Evolutionary conservation across 148 eudicot species (phyloP).

Genomic region (Agrostemma githago): DNA sequence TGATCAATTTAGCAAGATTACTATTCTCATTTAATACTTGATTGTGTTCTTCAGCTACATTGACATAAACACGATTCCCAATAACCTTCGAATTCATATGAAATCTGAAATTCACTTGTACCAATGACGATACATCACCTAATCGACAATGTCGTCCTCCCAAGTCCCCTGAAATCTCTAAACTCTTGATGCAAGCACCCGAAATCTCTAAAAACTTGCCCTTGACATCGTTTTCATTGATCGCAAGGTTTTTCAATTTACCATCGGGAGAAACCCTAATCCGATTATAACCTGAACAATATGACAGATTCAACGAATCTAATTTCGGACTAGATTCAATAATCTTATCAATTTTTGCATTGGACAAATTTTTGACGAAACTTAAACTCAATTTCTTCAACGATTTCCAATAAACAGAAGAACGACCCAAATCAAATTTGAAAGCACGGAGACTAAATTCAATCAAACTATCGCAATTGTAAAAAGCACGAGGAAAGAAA

Average conservation of each 20-base stretch:
- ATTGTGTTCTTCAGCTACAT: too few relatives aligned
- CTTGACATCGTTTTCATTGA: not conserved
- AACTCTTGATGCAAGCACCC: constrained; percentile 1
- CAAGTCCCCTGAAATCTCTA: constrained; percentile 16
- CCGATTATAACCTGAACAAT: not conserved
- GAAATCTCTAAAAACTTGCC: not conserved
- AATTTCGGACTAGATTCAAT: constrained; percentile 11
- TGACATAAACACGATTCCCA: not conserved
- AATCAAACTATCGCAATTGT: constrained; percentile 7
- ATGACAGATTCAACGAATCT: not conserved
- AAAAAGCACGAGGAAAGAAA: constrained; percentile 4
- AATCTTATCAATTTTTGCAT: constrained; percentile 8
- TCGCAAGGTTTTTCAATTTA: constrained; percentile 5
- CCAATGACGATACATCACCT: constrained; percentile 12
- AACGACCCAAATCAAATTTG: not conserved
- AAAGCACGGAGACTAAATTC: not conserved
- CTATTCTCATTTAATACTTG: not conserved
- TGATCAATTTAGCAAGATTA: not conserved
- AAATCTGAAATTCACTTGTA: constrained; percentile 1
- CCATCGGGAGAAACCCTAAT: not conserved
- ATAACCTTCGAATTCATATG: not conserved
- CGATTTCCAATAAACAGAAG: constrained; percentile 12
- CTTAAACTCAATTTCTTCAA: constrained; percentile 2
- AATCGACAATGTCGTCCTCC: not conserved
- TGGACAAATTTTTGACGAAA: not conserved